Conservation (phyloP, 805 yeast species). For the Starmerella apis region DNA sequence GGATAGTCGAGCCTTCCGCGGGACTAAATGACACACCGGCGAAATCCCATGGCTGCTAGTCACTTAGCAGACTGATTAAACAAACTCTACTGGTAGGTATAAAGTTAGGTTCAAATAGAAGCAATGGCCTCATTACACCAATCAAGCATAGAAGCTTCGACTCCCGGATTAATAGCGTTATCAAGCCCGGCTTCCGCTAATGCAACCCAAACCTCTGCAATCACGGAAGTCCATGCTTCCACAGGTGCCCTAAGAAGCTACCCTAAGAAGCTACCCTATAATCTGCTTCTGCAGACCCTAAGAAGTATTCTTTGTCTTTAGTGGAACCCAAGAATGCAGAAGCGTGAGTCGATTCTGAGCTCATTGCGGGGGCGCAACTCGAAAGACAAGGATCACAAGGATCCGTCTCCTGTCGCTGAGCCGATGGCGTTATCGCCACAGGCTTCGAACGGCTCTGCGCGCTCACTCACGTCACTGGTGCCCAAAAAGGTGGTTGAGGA, state of each 20-base stretch:
- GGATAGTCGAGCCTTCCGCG: no score
- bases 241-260: not conserved
- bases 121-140: no score
- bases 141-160: no score
- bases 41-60: no score
- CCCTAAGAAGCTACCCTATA: not conserved
- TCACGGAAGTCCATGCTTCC: not conserved
- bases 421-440: not conserved
- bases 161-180: no score
- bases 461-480: constrained; percentile 1
- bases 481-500: constrained; percentile 6
- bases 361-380: constrained; percentile 15
- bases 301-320: not conserved
- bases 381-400: not conserved
- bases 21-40: no score
- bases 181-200: no score
- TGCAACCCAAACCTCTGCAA: not conserved
- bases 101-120: no score
- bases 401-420: not conserved
- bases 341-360: constrained; percentile 18
- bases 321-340: constrained; percentile 8
- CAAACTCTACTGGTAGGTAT: no score
- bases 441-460: constrained; percentile 3
- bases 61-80: no score
- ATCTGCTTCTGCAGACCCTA: constrained; percentile 1